phyloP scores from a whole-genome alignment of 2,329 filamentous ascomycete genomes.

The Curvularia hawaiiensis region DNA sequence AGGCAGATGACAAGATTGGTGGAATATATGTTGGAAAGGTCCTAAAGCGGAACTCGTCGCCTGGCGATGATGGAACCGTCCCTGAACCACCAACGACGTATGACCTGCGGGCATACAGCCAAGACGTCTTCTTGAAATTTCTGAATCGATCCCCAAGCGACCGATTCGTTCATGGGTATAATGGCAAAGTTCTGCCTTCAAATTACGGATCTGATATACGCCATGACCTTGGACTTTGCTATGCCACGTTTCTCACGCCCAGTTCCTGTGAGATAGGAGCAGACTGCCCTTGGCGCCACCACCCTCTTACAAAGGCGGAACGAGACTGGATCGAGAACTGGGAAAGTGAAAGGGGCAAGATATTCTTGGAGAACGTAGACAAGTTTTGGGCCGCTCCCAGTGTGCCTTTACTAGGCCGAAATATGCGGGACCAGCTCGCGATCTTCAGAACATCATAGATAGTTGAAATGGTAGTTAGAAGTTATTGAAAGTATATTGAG shows the following conservation, averaged over 20 bases:
- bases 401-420: slow-evolving; percentile 14
- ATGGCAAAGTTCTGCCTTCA: slow-evolving; percentile 12
- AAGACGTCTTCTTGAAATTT: background rate
- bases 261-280: slow-evolving; percentile 14
- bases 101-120: slow-evolving; percentile 13
- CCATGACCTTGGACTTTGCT: slow-evolving; percentile 20
- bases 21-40: too few species aligned
- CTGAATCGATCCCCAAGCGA: background rate
- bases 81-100: slow-evolving; percentile 5
- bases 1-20: too few species aligned
- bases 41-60: too few species aligned
- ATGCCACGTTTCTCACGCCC: slow-evolving; percentile 16
- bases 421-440: too few species aligned
- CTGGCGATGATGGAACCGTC: too few species aligned
- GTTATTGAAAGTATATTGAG: too few species aligned
- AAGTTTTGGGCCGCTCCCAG: slow-evolving; percentile 8
- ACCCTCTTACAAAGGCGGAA: slow-evolving; percentile 13
- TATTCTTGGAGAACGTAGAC: slow-evolving; percentile 8
- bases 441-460: background rate
- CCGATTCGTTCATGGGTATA: slow-evolving; percentile 6
- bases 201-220: slow-evolving; percentile 9
- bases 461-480: background rate
- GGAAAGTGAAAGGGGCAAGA: background rate
- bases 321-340: slow-evolving; percentile 11
- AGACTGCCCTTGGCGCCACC: slow-evolving; percentile 22